Evolutionary conservation across 345 rosid genomes (phyloP), one percentile per base, ranked within the genome.

Genomic region (Aegle marmelos): DNA sequence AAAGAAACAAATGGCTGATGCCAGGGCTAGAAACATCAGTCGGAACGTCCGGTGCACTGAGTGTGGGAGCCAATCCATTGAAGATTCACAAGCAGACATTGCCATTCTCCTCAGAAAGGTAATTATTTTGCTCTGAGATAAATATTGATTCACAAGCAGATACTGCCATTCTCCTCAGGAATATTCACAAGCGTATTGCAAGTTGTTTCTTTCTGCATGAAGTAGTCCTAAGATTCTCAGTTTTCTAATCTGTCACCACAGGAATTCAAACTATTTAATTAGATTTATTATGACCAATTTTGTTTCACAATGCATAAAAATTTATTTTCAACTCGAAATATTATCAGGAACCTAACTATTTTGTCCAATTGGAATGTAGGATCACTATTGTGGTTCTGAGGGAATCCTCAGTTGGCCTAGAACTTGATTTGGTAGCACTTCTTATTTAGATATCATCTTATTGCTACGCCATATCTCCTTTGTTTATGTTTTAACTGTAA

Each of bases 21-120:
- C 98, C 79, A 87, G 95, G 64, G 99, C 98, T 27, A 89, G 97
- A 82, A 96, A 89, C 80, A 96, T 94, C 31, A 96, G 97, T 83
- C 99, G 89, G 82, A 96, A 90, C 45, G 98, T 96, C 48, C 91
- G 98, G 2, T 96, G 99, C 86, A 96, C 97, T 0, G 99, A 96
- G 85, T 94, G 99, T 78, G 98, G 99, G 39, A 94, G 97, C 83
- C 98, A 94, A 83, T 94, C 98, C 56, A 96, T 96, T 80, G 99
- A 96, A 89, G 99, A 96, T 82, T 96, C 99, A 22, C 99, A 96
- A 81, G 99, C 98, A 37, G 99, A 96, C 86, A 70, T 96, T 1
- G 99, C 98, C 50, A 86, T 96, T 79, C 97, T 94, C 83, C 97
- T 92, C 62, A 89, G 97, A 75, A 90, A 91, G 98, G 98, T 91